These are phyloP conservation scores for Paraglomus brasilianum DNA, from an alignment of 192 early-diverging fungal species.

Conservation along the genomic window DNA sequence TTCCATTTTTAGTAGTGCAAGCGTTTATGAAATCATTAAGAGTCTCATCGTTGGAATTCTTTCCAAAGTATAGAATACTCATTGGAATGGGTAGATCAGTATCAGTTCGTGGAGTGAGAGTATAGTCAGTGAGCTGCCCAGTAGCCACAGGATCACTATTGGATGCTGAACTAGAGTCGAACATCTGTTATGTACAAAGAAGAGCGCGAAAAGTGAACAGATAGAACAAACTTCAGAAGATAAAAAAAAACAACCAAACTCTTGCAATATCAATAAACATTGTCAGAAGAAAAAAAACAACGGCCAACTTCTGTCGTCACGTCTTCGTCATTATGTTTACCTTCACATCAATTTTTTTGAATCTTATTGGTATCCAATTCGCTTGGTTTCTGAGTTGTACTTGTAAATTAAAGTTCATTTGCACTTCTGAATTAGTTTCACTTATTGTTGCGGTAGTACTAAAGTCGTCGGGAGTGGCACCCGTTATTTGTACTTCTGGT, in stretches of 20 bases:
- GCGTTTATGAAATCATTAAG: slow-evolving; percentile 1
- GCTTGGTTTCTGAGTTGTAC: slow-evolving; percentile 5
- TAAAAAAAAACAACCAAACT: too few species aligned
- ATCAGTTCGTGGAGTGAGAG: neutral
- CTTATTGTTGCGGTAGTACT: neutral
- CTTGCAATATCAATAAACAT: too few species aligned
- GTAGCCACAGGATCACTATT: neutral
- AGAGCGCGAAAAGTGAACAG: neutral
- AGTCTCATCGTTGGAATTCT: neutral
- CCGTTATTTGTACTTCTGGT: neutral
- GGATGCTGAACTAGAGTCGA: too few species aligned
- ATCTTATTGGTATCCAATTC: slow-evolving; percentile 22
- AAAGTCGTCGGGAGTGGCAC: neutral
- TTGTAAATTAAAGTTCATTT: slow-evolving; percentile 7
- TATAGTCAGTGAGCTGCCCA: neutral
- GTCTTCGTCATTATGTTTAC: too few species aligned
- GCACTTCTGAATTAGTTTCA: neutral
- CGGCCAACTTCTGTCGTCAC: too few species aligned
- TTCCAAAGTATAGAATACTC: neutral
- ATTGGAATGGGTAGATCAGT: neutral
- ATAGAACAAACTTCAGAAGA: too few species aligned
- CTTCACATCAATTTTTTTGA: slow-evolving; percentile 15
- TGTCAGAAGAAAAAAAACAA: too few species aligned
- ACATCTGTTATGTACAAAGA: neutral
- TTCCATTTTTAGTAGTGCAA: neutral